Evolutionary conservation across 139 green algal species (phyloP).

Genomic region (Parachlorella kessleri): DNA sequence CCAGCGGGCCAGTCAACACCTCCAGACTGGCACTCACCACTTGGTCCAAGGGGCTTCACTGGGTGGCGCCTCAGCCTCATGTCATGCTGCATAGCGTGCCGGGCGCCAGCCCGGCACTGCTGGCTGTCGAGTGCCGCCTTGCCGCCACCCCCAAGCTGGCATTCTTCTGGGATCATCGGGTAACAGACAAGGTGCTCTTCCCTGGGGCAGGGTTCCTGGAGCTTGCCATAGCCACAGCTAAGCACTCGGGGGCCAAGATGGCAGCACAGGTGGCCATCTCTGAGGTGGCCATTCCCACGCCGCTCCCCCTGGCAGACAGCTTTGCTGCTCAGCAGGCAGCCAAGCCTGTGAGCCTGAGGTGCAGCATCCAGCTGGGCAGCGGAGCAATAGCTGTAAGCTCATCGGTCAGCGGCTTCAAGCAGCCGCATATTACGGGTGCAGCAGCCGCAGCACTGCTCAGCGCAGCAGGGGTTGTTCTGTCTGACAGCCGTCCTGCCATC

Average conservation of each 20-base stretch:
- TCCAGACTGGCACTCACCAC: not conserved
- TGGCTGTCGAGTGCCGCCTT: conserved; percentile 32
- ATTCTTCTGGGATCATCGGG: conserved; percentile 77
- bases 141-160: conserved; percentile 28
- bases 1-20: not conserved
- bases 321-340: not conserved
- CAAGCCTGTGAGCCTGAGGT: conserved; percentile 11
- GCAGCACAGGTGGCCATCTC: not conserved
- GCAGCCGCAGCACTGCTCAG: too few relatives aligned
- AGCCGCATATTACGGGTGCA: conserved; percentile 14
- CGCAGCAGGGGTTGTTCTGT: too few relatives aligned
- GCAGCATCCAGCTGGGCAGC: not conserved
- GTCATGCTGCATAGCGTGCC: conserved; percentile 15
- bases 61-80: conserved; percentile 26
- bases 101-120: not conserved
- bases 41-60: conserved; percentile 25
- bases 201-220: conserved; percentile 76
- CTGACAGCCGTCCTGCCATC: too few relatives aligned
- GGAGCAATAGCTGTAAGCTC: conserved; percentile 14
- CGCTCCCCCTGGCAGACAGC: conserved; percentile 18
- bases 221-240: conserved; percentile 45
- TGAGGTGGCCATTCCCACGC: conserved; percentile 22
- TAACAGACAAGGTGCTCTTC: conserved; percentile 60
- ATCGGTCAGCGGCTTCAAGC: conserved; percentile 20
- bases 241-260: not conserved